Base-by-base conservation (phyloP, 129 eudicot genomes). In the Lactuca saligna region DNA sequence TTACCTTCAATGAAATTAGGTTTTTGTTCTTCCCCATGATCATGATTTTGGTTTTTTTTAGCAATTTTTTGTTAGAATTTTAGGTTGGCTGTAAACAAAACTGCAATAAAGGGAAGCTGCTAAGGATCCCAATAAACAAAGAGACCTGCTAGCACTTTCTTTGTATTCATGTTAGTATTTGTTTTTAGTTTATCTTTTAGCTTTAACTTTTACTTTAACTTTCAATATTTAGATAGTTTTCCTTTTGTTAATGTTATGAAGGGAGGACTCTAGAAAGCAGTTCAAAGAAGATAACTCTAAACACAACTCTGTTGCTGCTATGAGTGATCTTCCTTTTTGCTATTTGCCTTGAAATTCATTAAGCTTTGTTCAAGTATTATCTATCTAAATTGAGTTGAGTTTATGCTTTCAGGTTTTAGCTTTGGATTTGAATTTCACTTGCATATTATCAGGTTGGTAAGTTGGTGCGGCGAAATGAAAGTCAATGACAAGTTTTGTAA, bases 101-200 rank as follows among this genome's bases (percentile, higher is more conserved):
- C 72, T 44, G 74, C 53, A n/a, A n/a, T n/a, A n/a, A n/a, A 49
- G 82, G 75, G 31, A 91, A 64, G 77, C 81, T 8, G 82, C 39
- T 0, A 91, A 91, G 88, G 97, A 91, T 70, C 94, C 94, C n/a
- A 91, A 91, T 85, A 91, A 80, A 81, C 97, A 3, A 88, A 91
- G 87, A 88, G 93, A 80, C 93, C 97, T 70, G 77, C 97, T n/a
- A 84, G 97, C 67, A 91, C 97, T 58, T 91, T 88, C 88, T 88
- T 91, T 7, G 91, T 91, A 4, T 91, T 91, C 74, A 83, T 91
- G 97, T 91, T 74, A 16, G 66, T 12, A 0, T 10, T 25, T 12
- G 54, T 29, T 63, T 29, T 67, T 9, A 5, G 13, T 41, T 72
- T 7, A 7, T 1, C 46, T 20, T n/a, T 49, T 32, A 11, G 2